Evolutionary conservation across 306 rosid species (phyloP).

Genomic region (Sesbania bispinosa): DNA sequence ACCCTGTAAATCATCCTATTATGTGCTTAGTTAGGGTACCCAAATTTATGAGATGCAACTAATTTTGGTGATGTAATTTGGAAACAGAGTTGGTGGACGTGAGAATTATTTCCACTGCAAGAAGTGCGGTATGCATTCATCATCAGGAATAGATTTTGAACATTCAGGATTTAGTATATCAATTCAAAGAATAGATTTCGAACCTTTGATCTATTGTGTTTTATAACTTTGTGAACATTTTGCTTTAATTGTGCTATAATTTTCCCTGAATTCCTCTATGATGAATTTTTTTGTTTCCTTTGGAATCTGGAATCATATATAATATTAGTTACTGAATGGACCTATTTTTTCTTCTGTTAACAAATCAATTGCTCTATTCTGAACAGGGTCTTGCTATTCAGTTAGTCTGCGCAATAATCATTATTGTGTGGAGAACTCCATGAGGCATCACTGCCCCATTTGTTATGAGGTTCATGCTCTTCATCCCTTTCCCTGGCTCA

Average conservation of each 20-base stretch:
- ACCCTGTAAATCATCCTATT: not conserved
- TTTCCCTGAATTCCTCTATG: not conserved
- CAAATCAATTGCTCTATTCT: not conserved
- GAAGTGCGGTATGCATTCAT: constrained; percentile 77
- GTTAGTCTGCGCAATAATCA: constrained; percentile 70
- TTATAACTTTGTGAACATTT: not conserved
- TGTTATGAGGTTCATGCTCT: constrained; percentile 78
- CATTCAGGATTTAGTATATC: not conserved
- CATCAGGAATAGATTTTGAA: not conserved
- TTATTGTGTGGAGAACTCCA: constrained; percentile 90
- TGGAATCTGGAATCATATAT: not conserved
- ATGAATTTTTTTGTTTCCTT: constrained; percentile 1
- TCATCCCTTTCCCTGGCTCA: not conserved
- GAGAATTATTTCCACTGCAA: constrained; percentile 85
- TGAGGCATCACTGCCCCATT: constrained; percentile 95
- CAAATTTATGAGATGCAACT: constrained; percentile 23
- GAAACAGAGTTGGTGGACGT: constrained; percentile 80
- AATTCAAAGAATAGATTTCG: not conserved
- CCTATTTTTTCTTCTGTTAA: constrained; percentile 5
- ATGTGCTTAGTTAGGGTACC: not conserved
- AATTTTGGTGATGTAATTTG: constrained; percentile 28
- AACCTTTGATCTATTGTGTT: not conserved
- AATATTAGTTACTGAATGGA: not conserved
- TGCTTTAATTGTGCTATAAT: not conserved
- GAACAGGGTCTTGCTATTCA: constrained; percentile 88